A percentile compares a stretch with the other conserved stretches of the same genome.
phyloP scores from a whole-genome alignment of 768 basidiomycete genomes.

The Lyophyllum shimeji region DNA sequence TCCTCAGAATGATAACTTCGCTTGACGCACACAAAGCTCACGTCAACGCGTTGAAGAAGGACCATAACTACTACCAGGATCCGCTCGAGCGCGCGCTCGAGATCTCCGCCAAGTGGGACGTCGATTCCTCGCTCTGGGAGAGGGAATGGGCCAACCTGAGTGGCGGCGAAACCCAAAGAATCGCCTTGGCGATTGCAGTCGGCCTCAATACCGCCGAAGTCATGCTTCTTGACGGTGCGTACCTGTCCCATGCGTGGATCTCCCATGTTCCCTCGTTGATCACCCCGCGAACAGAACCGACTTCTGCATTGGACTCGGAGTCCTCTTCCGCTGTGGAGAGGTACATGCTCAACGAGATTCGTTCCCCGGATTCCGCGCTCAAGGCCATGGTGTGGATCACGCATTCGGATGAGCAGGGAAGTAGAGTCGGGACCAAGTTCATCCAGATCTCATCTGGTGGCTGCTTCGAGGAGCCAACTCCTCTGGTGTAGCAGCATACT shows the following conservation, averaged over 20 bases:
- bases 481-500: slow-evolving; percentile 10
- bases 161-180: slow-evolving; percentile 84
- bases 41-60: slow-evolving; percentile 14
- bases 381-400: slow-evolving; percentile 89
- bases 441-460: slow-evolving; percentile 46
- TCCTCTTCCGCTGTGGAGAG: slow-evolving; percentile 68
- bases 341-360: slow-evolving; percentile 53
- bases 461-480: slow-evolving; percentile 37
- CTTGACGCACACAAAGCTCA: slow-evolving; percentile 47
- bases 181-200: slow-evolving; percentile 75
- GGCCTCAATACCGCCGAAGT: slow-evolving; percentile 77
- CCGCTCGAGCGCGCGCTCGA: slow-evolving; percentile 42
- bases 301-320: slow-evolving; percentile 79
- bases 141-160: slow-evolving; percentile 78
- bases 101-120: slow-evolving; percentile 63
- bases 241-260: neutral
- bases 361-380: slow-evolving; percentile 43
- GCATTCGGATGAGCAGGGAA: slow-evolving; percentile 79
- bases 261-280: neutral
- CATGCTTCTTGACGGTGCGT: slow-evolving; percentile 75
- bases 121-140: slow-evolving; percentile 71
- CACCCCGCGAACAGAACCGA: slow-evolving; percentile 61
- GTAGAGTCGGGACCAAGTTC: slow-evolving; percentile 71
- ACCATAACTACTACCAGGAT: slow-evolving; percentile 16
- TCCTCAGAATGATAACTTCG: slow-evolving; percentile 54